Evolutionary conservation across 2,329 filamentous ascomycete genomes (phyloP).

Genomic region (Fusarium sp.): DNA sequence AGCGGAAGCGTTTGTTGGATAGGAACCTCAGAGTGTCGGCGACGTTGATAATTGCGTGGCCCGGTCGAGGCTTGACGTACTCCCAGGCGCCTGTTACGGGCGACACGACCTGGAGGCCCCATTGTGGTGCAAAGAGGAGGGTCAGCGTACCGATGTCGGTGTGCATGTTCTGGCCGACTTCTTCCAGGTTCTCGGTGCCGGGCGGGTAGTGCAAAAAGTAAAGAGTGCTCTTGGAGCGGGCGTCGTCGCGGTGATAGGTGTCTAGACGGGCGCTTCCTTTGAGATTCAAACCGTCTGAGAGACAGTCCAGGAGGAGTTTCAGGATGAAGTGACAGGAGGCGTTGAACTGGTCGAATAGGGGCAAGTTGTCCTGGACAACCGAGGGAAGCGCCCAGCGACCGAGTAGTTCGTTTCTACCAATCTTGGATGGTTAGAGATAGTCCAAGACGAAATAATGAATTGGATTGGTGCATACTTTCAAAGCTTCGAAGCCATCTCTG

Average conservation of each 20-base stretch:
- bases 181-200: background rate
- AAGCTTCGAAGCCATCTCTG: conserved; percentile 15
- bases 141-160: conserved; percentile 22
- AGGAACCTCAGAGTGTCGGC: conserved; percentile 20
- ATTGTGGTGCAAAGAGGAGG: conserved; percentile 18
- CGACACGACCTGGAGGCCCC: conserved; percentile 21
- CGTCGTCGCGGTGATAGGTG: conserved; percentile 14
- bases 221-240: conserved; percentile 19
- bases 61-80: conserved; percentile 4
- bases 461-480: conserved; percentile 8
- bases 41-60: conserved; percentile 10
- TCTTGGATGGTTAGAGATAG: background rate
- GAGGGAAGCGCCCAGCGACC: conserved; percentile 14
- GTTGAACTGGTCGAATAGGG: conserved; percentile 11
- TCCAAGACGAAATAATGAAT: background rate
- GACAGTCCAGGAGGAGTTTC: conserved; percentile 13
- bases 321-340: conserved; percentile 16
- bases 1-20: conserved; percentile 12
- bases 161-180: conserved; percentile 30
- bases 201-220: conserved; percentile 22
- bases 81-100: conserved; percentile 3
- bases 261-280: background rate
- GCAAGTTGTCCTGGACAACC: conserved; percentile 9
- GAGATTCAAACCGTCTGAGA: conserved; percentile 7
- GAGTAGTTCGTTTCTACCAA: conserved; percentile 5